Base-by-base conservation (phyloP, 176 grass and related monocot species). In the Ananas comosus region DNA sequence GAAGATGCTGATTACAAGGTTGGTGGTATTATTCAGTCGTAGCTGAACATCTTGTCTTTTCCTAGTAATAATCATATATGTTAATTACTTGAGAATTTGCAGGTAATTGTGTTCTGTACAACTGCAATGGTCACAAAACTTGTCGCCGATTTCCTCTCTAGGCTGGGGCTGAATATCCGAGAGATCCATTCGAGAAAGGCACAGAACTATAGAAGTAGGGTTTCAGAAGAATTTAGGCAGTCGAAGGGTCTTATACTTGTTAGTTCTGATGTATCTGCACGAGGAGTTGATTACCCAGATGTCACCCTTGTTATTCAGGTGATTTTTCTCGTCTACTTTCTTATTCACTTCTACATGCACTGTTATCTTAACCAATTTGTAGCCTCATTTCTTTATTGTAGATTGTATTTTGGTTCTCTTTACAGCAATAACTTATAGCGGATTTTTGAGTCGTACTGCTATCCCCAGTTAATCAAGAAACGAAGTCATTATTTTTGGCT, bases 81-180 rank as follows among this genome's bases (percentile, higher is more conserved):
- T 61, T 61, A 16, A 61, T 22, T 61, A 9, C n/a, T 56, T 70
- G 48, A 13, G 42, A 66, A 65, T 69, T 77, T 87, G 74, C 72
- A 97, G 93, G 93, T 93, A 12, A 90, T 99, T 70, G 64, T 99
- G 69, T 99, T 99, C 59, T 99, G 94, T 80, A 99, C 94, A 52
- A 99, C 89, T 72, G 94, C 94, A 65, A 93, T 88, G 94, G 84
- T 84, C 42, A 99, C 94, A 51, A 90, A 72, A 72, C 84, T 99
- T 67, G 81, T 90, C 10, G 89, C 89, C 69, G 89, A 88, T 14
- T 23, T 93, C 54, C 87, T 99, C 64, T 80, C 74, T 42, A 77
- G 81, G 28, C 76, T 99, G 52, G 83, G 85, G 56, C 50, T 99
- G 70, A 99, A 93, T 78, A 17, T 93, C 68, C 83, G 89, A 63